Conservation (phyloP, 179 eudicot species). For the Silene coronaria region DNA sequence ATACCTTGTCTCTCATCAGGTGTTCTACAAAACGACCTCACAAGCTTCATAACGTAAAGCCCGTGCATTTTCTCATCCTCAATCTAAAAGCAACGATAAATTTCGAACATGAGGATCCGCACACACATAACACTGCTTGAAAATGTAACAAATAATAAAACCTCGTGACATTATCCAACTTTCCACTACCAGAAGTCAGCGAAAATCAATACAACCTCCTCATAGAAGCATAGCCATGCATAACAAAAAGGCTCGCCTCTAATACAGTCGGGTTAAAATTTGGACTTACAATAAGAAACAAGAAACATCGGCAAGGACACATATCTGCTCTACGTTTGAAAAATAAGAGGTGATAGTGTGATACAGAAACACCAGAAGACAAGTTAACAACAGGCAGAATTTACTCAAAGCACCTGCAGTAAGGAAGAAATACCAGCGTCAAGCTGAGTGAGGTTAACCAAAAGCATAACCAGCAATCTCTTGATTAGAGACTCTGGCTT, state of each 20-base stretch:
- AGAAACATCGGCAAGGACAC: neutral
- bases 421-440: constrained; percentile 79
- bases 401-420: constrained; percentile 66
- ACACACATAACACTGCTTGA: neutral
- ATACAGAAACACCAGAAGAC: constrained; percentile 2
- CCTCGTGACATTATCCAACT: neutral
- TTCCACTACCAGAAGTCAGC: neutral
- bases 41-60: constrained; percentile 75
- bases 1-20: constrained; percentile 56
- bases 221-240: neutral
- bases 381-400: constrained; percentile 3
- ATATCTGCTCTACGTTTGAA: neutral
- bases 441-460: constrained; percentile 87
- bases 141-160: neutral
- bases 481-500: constrained; percentile 51
- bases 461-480: constrained; percentile 69
- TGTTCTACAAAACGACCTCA: constrained; percentile 85
- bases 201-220: neutral
- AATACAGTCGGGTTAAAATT: neutral
- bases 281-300: neutral
- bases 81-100: constrained; percentile 33
- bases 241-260: neutral
- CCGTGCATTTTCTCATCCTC: constrained; percentile 88
- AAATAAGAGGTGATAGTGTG: neutral
- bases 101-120: constrained; percentile 12